Percentiles rank a stretch among this genome's conserved stretches.
Evolutionary conservation across 2,329 filamentous ascomycete species (phyloP).

Genomic region (Colletotrichum tabaci): DNA sequence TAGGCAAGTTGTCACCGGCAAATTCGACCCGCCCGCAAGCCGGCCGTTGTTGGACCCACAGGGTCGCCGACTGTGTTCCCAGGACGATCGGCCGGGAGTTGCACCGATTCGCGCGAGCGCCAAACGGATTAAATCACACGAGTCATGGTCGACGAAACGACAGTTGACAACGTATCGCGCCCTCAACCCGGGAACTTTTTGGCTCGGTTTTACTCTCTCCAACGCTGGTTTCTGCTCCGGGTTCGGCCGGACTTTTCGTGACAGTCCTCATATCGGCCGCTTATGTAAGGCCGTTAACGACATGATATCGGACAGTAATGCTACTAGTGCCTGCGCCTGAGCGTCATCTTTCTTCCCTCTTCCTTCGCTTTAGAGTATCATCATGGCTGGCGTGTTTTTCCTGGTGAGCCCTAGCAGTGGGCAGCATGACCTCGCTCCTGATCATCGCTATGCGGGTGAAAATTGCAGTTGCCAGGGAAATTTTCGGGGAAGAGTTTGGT

Average conservation of each 20-base stretch:
- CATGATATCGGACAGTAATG: background rate
- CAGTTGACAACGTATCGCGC: constrained; percentile 23
- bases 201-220: background rate
- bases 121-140: background rate
- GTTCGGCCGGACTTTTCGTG: constrained; percentile 25
- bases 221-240: background rate
- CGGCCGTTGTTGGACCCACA: background rate
- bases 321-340: background rate
- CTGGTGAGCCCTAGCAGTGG: constrained; percentile 8
- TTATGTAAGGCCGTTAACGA: constrained; percentile 29
- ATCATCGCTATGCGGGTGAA: background rate
- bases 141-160: constrained; percentile 16
- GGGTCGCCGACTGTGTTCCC: background rate
- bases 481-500: background rate
- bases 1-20: background rate
- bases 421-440: background rate
- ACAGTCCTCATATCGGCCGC: constrained; percentile 12
- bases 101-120: background rate
- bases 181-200: background rate
- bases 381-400: too few species aligned
- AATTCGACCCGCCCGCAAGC: background rate
- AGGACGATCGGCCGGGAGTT: background rate
- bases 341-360: background rate
- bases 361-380: too few species aligned
- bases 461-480: background rate